These are phyloP conservation scores for Vitis hybrid DNA, from an alignment of 177 flowering plant genomes.

Conservation along the genomic window DNA sequence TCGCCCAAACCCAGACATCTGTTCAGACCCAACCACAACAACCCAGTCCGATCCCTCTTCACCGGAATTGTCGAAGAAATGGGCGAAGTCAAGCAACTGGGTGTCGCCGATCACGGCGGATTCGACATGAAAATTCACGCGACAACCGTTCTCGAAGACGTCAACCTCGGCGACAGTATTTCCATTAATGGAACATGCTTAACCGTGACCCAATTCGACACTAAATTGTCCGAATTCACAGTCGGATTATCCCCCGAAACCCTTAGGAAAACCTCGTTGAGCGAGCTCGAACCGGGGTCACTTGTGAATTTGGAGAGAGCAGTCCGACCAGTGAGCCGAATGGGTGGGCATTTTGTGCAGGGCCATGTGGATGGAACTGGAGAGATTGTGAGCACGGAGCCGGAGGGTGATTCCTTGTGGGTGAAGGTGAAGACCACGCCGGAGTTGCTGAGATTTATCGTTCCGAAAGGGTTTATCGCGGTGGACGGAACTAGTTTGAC, in stretches of 20 bases:
- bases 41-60: conserved; percentile 51
- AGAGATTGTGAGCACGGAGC: conserved; percentile 52
- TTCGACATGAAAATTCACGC: conserved; percentile 65
- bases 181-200: conserved; percentile 90
- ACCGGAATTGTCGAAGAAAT: conserved; percentile 96
- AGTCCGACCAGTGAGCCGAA: conserved; percentile 50
- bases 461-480: conserved; percentile 87
- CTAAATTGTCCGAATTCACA: conserved; percentile 40
- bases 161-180: conserved; percentile 87
- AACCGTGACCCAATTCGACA: conserved; percentile 71
- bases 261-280: conserved; percentile 66
- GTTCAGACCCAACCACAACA: conserved; percentile 1
- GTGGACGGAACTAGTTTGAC: conserved; percentile 98
- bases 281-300: conserved; percentile 62
- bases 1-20: conserved; percentile 9
- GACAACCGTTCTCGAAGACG: conserved; percentile 58
- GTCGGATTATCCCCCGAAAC: conserved; percentile 90
- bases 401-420: conserved; percentile 90
- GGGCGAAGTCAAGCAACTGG: conserved; percentile 68
- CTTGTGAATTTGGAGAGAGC: conserved; percentile 76
- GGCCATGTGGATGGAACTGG: conserved; percentile 97
- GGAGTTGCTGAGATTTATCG: conserved; percentile 65
- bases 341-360: conserved; percentile 82
- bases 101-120: conserved; percentile 46
- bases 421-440: conserved; percentile 63